Evolutionary conservation across 2,329 filamentous ascomycete genomes (phyloP), one percentile per base, ranked within the genome.

Genomic region (Dothistroma septosporum): DNA sequence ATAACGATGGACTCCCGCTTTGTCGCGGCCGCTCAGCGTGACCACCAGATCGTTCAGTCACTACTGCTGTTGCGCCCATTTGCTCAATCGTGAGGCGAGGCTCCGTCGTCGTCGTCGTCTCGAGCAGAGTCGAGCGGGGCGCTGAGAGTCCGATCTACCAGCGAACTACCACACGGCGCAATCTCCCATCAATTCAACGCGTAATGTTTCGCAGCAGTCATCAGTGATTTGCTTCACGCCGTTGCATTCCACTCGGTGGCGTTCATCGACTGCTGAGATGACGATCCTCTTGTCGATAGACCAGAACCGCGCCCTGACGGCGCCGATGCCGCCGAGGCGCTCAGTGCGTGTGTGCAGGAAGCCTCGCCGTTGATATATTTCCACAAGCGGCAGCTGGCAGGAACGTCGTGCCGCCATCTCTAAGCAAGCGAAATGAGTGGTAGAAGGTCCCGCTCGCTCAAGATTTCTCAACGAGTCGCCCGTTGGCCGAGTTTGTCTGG

Each of bases 341-440:
- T 37, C 35, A 4, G 11, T 37, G 11, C 35, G 41, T 16, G 2
- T 44, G 41, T 16, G 41, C 41, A 44, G 19, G 22, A 54, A 19
- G 21, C 52, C 4, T 54, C 52, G 31, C n/a, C 52, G 32, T 32
- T 14, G 19, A 41, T 54, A 32, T 19, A 37, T 54, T 54, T 21
- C 52, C 52, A 21, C 33, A 37, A 32, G 31, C 1, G 52, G 52
- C 52, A 54, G 31, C n/a, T 54, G n/a, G 14, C 21, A 41, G n/a
- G 19, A 53, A 28, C 28, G 32, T 54, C 52, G 37, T 19, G 19
- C 52, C 14, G 14, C 41, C 41, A 44, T 44, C 41, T n/a, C 14
- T 19, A 21, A 54, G 37, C 21, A 54, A 54, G 52, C 52, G 52
- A 37, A 54, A 33, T 54, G 52, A 37, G 16, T 32, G 32, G 19